Percentiles rank a stretch among this genome's conserved stretches.
These are phyloP conservation scores for Zygosaccharomyces pseudobailii DNA, from an alignment of 1,139 yeast genomes.

Conservation along the genomic window DNA sequence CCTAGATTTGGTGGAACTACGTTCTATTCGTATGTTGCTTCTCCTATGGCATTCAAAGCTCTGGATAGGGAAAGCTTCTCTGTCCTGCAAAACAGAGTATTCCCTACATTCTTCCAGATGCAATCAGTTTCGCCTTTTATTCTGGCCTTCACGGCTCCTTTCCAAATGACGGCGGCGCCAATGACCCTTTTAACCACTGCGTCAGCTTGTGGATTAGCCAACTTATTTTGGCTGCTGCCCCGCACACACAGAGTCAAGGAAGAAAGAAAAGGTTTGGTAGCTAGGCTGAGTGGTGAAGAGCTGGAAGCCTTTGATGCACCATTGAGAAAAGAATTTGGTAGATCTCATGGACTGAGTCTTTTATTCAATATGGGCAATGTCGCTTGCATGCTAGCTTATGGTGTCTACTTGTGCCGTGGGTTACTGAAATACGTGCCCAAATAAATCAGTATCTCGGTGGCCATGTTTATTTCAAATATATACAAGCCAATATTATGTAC, in stretches of 20 bases:
- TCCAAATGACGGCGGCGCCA: constrained; percentile 41
- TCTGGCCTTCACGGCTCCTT: constrained; percentile 69
- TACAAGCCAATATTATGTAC: constrained; percentile 10
- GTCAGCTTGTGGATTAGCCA: constrained; percentile 57
- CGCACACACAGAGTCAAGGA: constrained; percentile 55
- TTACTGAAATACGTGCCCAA: constrained; percentile 11
- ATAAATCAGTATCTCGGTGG: not conserved
- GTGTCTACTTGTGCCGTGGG: constrained; percentile 51
- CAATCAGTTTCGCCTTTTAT: constrained; percentile 67
- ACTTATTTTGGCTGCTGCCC: constrained; percentile 64
- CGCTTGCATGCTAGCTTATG: constrained; percentile 62
- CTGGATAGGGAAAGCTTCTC: constrained; percentile 78
- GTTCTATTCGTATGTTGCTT: constrained; percentile 79
- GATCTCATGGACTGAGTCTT: constrained; percentile 68
- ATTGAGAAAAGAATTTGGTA: constrained; percentile 66
- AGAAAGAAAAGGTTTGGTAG: constrained; percentile 39
- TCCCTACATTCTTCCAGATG: constrained; percentile 75
- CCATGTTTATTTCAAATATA: not conserved
- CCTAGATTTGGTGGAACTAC: constrained; percentile 71
- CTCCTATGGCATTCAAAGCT: constrained; percentile 76
- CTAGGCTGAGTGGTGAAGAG: constrained; percentile 41
- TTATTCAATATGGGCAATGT: constrained; percentile 61
- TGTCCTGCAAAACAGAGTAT: constrained; percentile 64
- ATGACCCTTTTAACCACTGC: constrained; percentile 50
- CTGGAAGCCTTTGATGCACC: constrained; percentile 31